Percentiles rank a stretch among this genome's conserved stretches.
Evolutionary conservation across 2,329 filamentous ascomycete genomes (phyloP).

Genomic region (Calonectria crousiana): DNA sequence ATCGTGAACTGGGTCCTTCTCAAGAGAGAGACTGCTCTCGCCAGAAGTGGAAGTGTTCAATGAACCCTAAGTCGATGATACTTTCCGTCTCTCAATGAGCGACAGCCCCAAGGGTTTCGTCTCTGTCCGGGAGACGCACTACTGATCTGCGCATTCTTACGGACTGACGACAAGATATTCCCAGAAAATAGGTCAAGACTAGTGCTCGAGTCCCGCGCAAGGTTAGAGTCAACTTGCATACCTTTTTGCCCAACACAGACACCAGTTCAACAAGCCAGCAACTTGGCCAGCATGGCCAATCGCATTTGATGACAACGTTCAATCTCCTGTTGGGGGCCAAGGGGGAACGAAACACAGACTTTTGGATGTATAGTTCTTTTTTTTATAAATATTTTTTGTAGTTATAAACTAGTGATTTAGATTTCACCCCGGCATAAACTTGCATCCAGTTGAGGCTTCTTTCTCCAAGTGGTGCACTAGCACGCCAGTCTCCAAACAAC

Average conservation of each 20-base stretch:
- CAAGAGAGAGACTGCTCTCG: neutral
- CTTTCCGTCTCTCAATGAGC: no score
- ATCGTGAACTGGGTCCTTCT: neutral
- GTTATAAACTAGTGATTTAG: neutral
- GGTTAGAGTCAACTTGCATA: no score
- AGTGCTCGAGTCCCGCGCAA: no score
- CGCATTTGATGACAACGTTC: neutral
- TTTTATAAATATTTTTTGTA: neutral
- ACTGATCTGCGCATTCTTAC: neutral
- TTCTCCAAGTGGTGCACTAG: no score
- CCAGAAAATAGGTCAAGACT: neutral
- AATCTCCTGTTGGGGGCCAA: neutral
- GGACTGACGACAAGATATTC: neutral
- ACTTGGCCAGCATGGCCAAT: no score
- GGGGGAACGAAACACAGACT: no score
- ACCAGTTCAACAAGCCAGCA: no score
- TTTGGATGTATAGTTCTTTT: no score
- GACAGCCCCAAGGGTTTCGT: no score
- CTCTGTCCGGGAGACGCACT: no score
- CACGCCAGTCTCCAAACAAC: neutral
- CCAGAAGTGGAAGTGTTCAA: neutral
- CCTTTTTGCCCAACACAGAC: no score
- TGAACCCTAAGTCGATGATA: neutral
- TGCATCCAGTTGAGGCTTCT: no score
- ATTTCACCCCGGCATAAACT: neutral